Base-by-base conservation (phyloP, 768 basidiomycete species). In the Tricholoma terreum region DNA sequence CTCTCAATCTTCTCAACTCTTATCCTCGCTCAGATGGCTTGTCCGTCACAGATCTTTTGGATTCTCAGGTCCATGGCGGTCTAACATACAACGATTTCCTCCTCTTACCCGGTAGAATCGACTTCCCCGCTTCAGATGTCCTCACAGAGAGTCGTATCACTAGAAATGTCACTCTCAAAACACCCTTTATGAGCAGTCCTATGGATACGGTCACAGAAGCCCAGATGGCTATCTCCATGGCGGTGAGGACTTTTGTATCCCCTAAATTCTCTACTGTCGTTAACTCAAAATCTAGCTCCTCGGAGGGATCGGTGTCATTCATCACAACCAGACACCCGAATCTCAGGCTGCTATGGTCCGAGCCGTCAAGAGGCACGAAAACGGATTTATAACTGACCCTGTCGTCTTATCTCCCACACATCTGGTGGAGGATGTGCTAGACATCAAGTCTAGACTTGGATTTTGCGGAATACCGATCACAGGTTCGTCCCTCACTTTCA, bases 191-290 rank as follows among this genome's bases (percentile, higher is more conserved):
- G 79, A 96, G 93, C 71, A 95, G 92, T 52, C 96, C 97, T 14
- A 99, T 99, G 97, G 97, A 99, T 77, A 99, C 97, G 45, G 97
- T 98, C 64, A 98, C 97, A 1, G 97, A 98, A 74, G 85, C 82
- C 54, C 86, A 92, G 58, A 96, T 95, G 92, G 93, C 92, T 30
- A 93, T 96, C 69, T 78, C 87, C 50, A 86, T 96, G 82, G 93
- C 94, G 73, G 92, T 94, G 71, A 76, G 89, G 74, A 55, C 62
- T 31, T 48, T 55, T 46, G 22, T 59, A 53, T 63, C 38, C 57
- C 53, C 38, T 53, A 46, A 11, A 33, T 48, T 48, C 22, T 54
- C 53, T 36, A 54, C 57, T 55, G 50, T 55, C 45, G 52, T 58
- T 65, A 64, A 35, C 61, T 58, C 49, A 17, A 30, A 48, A 38